Evolutionary conservation across 768 basidiomycete genomes (phyloP).

Genomic region (Russula griseocarnosa): DNA sequence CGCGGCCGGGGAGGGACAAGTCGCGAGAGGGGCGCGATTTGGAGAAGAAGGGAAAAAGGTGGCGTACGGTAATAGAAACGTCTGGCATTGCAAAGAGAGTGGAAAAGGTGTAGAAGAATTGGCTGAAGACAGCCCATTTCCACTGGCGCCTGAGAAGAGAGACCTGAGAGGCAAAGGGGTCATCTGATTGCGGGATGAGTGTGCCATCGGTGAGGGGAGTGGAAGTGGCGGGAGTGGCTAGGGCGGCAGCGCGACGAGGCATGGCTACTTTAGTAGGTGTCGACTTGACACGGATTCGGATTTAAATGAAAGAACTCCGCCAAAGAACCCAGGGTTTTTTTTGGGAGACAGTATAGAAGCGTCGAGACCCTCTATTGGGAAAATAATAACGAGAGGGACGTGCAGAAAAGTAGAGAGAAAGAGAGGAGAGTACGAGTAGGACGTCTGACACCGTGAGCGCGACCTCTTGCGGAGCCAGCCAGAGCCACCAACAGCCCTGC

Average conservation of each 20-base stretch:
- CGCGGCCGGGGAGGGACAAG: conserved; percentile 5
- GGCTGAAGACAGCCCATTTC: conserved; percentile 90
- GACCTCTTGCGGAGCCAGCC: not conserved
- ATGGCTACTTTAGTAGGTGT: conserved; percentile 32
- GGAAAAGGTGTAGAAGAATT: conserved; percentile 85
- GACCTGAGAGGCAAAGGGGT: conserved; percentile 38
- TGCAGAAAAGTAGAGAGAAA: conserved; percentile 5
- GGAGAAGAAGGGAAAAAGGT: not conserved
- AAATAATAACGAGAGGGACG: conserved; percentile 4
- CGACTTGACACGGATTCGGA: conserved; percentile 35
- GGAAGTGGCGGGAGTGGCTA: conserved; percentile 24
- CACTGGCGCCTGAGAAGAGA: conserved; percentile 67
- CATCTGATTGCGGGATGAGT: conserved; percentile 16
- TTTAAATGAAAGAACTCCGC: conserved; percentile 28
- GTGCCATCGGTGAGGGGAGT: conserved; percentile 24
- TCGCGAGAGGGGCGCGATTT: conserved; percentile 16
- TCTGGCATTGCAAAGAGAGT: conserved; percentile 68
- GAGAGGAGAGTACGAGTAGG: conserved; percentile 2
- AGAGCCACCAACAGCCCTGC: not conserved
- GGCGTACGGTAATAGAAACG: conserved; percentile 59
- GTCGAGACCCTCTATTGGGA: not conserved
- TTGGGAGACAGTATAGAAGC: not conserved
- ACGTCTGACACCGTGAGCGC: conserved; percentile 14
- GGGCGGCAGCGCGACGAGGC: conserved; percentile 37
- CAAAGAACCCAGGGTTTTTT: not conserved